Evolutionary conservation across 2,329 filamentous ascomycete species (phyloP), one percentile per base, ranked within the genome.

Genomic region (Tolypocladium sp.): DNA sequence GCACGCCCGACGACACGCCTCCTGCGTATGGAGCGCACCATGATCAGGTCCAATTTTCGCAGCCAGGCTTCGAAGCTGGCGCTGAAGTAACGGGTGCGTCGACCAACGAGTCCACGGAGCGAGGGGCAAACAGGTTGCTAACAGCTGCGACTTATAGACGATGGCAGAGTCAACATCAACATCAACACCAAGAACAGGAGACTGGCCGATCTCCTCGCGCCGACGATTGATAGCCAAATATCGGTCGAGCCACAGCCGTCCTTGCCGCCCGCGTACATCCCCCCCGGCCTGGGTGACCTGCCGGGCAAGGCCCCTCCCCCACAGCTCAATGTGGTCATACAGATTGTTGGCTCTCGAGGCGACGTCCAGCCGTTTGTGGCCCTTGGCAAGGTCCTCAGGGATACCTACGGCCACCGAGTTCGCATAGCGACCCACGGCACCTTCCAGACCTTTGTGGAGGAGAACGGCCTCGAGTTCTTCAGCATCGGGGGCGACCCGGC

Each of bases 321-420:
- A 1, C 76, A 73, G 44, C 76, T 90, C 59, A 90, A 90, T 70
- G 79, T 91, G 37, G 88, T 89, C 46, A 85, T 91, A 57, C 88
- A 91, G 65, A 87, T 91, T 30, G 87, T 91, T 15, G 88, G 88
- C 8, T 90, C 87, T 15, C 79, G 88, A 44, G 88, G 88, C 56
- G 88, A 91, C 67, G 87, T 91, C 1, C 89, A 92, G 69, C 89
- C 89, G 0, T 91, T 91, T 66, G 77, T 91, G 22, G 87, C 88
- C 0, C 71, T 91, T 2, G 88, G 87, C 1, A 82, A 86, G 63
- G 80, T 82, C 0, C 72, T 92, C 35, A 83, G 85, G 60, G 78
- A 83, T 15, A 81, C 78, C 0, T 87, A 88, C 66, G 84, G 86
- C 12, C 89, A 92, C 69, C 81, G 89, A 25, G 84, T 92, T 2